phyloP scores from a whole-genome alignment of 2,329 filamentous ascomycete genomes.

The Coniella vitis region DNA sequence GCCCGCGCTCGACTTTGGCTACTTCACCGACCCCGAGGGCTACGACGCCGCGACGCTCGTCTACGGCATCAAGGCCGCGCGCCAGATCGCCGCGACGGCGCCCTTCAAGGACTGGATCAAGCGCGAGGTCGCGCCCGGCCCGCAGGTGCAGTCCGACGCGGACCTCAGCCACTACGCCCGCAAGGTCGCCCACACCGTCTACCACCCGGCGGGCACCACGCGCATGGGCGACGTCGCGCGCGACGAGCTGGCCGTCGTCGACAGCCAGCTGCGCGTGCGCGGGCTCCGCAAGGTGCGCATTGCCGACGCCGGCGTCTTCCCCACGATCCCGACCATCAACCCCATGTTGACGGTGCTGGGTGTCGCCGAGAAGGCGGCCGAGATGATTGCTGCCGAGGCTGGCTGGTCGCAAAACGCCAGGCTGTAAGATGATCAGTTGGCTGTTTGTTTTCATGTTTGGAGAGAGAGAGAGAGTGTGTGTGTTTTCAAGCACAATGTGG shows the following conservation, averaged over 20 bases:
- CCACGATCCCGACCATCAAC: constrained; percentile 76
- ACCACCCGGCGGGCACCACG: constrained; percentile 83
- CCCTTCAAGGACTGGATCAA: constrained; percentile 82
- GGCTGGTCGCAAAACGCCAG: constrained; percentile 32
- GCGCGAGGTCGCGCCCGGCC: constrained; percentile 73
- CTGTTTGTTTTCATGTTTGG: no score
- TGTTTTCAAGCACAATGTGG: no score
- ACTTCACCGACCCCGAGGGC: constrained; percentile 80
- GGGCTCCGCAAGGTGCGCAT: constrained; percentile 70
- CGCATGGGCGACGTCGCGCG: constrained; percentile 73
- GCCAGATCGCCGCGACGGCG: constrained; percentile 64
- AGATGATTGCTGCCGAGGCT: constrained; percentile 71
- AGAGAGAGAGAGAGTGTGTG: no score
- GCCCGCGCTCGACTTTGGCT: constrained; percentile 79
- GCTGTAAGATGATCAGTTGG: constrained; percentile 25
- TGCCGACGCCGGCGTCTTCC: constrained; percentile 83
- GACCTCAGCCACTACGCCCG: constrained; percentile 76
- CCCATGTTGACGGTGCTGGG: constrained; percentile 85
- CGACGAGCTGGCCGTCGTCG: constrained; percentile 73
- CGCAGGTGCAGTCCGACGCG: constrained; percentile 67
- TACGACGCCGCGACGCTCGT: constrained; percentile 80
- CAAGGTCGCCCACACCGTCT: constrained; percentile 77
- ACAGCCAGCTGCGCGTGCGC: constrained; percentile 62
- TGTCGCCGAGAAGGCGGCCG: constrained; percentile 76
- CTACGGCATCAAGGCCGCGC: constrained; percentile 69